Base-by-base conservation (phyloP, 176 grass and related monocot species). In the Aegilops speltoides region DNA sequence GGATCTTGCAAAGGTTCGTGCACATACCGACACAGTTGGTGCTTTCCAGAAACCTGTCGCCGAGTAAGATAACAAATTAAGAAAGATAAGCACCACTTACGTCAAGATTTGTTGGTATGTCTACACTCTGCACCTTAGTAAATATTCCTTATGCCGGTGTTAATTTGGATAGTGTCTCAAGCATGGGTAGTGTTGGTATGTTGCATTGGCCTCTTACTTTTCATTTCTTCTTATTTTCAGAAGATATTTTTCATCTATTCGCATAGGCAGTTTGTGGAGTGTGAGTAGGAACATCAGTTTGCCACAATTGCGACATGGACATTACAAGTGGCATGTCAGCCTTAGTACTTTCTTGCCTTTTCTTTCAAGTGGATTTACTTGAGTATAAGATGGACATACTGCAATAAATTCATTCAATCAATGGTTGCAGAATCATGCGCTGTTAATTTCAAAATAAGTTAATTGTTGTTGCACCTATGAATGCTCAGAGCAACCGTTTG, bases 1-100 rank as follows among this genome's bases (percentile, higher is more conserved):
- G 97, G 25, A 94, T 89, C 89, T 99, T 99, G 94, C 97, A 99
- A 73, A 99, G 73, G 84, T 99, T 94, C 6, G 92, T 99, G 87
- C 97, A 99, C 94, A 96, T 96, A 79, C 97, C 97, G 76, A 99
- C 87, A 83, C 97, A 99, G 32, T 89, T 89, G 31, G 97, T 97
- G 90, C 90, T 99, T 88, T 99, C 97, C 73, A 99, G 83, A 85
- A 99, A 97, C 88, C 97, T 99, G 68, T 64, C 64, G 26, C 17
- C 76, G 68, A 82, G 66, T 37, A 90, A 68, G 12, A 75, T 52
- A 74, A 33, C 68, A 76, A 70, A 89, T 67, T 67, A 31, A 54
- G 40, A 57, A 81, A 76, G 8, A 72, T 73, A n/a, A 89, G 77
- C 23, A 45, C n/a, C 28, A 81, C 10, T 34, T 10, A 56, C 74